phyloP scores from a whole-genome alignment of 2,329 filamentous ascomycete species.

The Sordariomycetes sp. region DNA sequence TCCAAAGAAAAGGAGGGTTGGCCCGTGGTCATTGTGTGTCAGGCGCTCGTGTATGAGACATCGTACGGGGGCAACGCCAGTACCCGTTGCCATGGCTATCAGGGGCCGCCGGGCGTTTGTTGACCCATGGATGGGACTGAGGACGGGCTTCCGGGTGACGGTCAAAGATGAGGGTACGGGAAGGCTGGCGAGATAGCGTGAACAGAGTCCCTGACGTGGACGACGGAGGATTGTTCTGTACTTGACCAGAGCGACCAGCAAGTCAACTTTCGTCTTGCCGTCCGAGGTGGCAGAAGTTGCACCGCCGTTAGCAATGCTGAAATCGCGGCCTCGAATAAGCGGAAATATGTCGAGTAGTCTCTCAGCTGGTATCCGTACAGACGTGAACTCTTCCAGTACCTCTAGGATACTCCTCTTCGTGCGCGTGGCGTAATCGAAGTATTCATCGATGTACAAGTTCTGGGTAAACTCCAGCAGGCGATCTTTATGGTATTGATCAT shows the following conservation, averaged over 20 bases:
- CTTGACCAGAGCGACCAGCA: conserved; percentile 81
- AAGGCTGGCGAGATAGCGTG: conserved; percentile 69
- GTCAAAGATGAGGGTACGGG: conserved; percentile 45
- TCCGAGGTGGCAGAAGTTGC: background rate
- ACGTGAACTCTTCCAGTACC: conserved; percentile 82
- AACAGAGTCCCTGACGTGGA: conserved; percentile 80
- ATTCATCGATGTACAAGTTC: conserved; percentile 74
- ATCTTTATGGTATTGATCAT: conserved; percentile 64
- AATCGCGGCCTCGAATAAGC: conserved; percentile 76
- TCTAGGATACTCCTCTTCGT: conserved; percentile 87
- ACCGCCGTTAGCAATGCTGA: conserved; percentile 80
- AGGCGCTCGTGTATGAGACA: conserved; percentile 70
- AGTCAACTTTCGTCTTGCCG: conserved; percentile 46
- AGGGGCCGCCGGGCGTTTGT: conserved; percentile 42
- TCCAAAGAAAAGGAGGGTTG: conserved; percentile 69
- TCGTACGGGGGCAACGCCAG: conserved; percentile 77
- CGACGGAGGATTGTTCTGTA: conserved; percentile 83
- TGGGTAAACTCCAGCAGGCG: conserved; percentile 76
- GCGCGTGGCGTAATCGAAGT: conserved; percentile 91
- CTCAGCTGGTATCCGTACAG: conserved; percentile 70
- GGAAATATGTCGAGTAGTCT: conserved; percentile 69
- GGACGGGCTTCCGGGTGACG: conserved; percentile 46
- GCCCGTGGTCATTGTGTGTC: conserved; percentile 12
- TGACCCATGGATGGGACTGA: conserved; percentile 29
- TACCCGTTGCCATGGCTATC: conserved; percentile 75